phyloP scores from a whole-genome alignment of 352 stramenopile species.

The Albugo candida region DNA sequence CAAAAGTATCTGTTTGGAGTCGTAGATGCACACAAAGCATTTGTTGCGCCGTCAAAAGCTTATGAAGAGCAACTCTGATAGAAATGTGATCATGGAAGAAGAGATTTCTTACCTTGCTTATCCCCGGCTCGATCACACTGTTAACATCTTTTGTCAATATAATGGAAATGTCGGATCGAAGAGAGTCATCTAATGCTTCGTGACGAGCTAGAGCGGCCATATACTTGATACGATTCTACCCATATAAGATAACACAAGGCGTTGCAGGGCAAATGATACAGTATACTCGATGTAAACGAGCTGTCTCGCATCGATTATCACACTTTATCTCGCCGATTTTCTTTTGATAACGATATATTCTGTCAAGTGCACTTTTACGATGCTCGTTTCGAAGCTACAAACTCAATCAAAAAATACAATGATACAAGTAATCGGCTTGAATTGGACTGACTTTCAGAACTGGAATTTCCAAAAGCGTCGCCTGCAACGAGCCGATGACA shows the following conservation, averaged over 20 bases:
- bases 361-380: constrained; percentile 29
- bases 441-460: constrained; percentile 21
- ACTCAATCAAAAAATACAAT: not conserved
- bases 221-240: constrained; percentile 47
- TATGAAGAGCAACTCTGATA: constrained; percentile 3
- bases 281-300: constrained; percentile 30
- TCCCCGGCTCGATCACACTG: constrained; percentile 13
- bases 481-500: constrained; percentile 37
- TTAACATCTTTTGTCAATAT: constrained; percentile 19
- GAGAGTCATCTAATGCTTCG: constrained; percentile 33
- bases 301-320: constrained; percentile 18
- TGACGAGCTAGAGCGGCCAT: constrained; percentile 33
- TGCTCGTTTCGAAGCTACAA: constrained; percentile 38
- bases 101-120: constrained; percentile 18
- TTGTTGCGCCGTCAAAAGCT: constrained; percentile 4
- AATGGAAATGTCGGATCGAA: constrained; percentile 21
- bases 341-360: constrained; percentile 30
- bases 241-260: not conserved
- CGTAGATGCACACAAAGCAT: not conserved
- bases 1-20: not conserved
- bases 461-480: constrained; percentile 26
- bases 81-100: not conserved
- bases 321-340: constrained; percentile 37
- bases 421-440: not conserved
- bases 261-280: not conserved